Evolutionary conservation across 2,329 filamentous ascomycete genomes (phyloP).

Genomic region (Chaetomium sp.): DNA sequence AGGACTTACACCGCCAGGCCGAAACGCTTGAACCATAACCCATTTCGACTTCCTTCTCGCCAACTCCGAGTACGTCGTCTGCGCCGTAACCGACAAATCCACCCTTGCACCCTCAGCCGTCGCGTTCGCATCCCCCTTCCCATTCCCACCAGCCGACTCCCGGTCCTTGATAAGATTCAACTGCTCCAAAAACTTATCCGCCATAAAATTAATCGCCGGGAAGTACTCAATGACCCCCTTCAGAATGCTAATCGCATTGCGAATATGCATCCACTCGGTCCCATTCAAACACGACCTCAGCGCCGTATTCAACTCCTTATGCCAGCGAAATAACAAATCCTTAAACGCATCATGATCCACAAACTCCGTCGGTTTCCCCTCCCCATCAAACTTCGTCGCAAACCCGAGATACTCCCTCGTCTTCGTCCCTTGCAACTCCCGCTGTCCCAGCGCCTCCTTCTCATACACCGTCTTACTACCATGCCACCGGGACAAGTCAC

Average conservation of each 20-base stretch:
- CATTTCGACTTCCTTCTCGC: constrained; percentile 61
- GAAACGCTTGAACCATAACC: constrained; percentile 70
- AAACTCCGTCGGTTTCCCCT: constrained; percentile 63
- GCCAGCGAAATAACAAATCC: constrained; percentile 82
- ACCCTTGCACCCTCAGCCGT: constrained; percentile 54
- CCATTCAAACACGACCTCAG: constrained; percentile 75
- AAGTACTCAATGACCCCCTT: constrained; percentile 76
- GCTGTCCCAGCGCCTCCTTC: constrained; percentile 65
- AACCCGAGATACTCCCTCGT: constrained; percentile 65
- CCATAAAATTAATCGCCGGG: constrained; percentile 86
- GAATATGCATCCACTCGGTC: constrained; percentile 94
- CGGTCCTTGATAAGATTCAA: constrained; percentile 60
- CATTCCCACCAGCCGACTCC: constrained; percentile 36
- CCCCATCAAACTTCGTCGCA: constrained; percentile 62
- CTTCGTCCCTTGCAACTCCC: constrained; percentile 30
- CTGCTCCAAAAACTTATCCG: constrained; percentile 56
- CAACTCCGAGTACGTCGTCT: constrained; percentile 64
- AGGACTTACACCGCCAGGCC: constrained; percentile 53
- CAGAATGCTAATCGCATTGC: constrained; percentile 86
- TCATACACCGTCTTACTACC: constrained; percentile 69
- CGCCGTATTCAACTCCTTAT: constrained; percentile 71
- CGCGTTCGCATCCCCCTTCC: constrained; percentile 36
- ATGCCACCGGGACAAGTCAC: constrained; percentile 81
- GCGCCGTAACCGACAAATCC: constrained; percentile 69
- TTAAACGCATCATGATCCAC: constrained; percentile 83